Evolutionary conservation across 1,139 yeast genomes (phyloP), one percentile per base, ranked within the genome.

Genomic region (Saccharomyces hybrid): DNA sequence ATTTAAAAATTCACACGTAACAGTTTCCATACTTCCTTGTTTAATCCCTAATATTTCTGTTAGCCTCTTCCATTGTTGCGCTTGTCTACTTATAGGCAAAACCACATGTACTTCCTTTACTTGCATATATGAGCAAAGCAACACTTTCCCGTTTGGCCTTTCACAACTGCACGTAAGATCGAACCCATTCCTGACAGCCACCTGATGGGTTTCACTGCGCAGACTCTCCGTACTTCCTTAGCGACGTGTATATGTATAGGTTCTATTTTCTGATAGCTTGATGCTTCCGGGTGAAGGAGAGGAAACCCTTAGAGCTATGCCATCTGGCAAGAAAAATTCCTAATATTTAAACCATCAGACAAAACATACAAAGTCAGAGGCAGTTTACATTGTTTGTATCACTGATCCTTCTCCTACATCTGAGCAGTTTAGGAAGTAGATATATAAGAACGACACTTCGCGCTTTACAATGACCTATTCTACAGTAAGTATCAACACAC

Each of bases 401-500:
- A 16, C 4, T 8, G 23, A 9, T 16, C 13, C 9, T 19, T 14
- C 25, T 16, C 13, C 13, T 7, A 16, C 23, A 11, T 9, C 13
- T 9, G 4, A 5, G 9, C 44, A 19, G 2, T 2, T 3, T 9
- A 38, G 9, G 8, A 38, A 11, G 5, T 38, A 38, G 23, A 38
- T 38, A 38, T 38, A 38, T 38, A 38, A 38, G 44, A 5, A 9
- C 44, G 44, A 16, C 9, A 8, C 5, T 5, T 16, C 44, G 13
- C 44, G 25, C 9, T 16, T 38, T 16, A 44, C 26, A 25, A 63
- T 62, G 66, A 51, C 61, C 8, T 42, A 53, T 41, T 52, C 57
- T 9, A 55, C 60, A 16, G 48, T 62, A 25, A 55, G 54, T 28
- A 60, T 65, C 27, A 66, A 64, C 48, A 62, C 66, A 5, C 67